Evolutionary conservation across 2,329 filamentous ascomycete genomes (phyloP), one percentile per base, ranked within the genome.

Genomic region (Tolypocladium paradoxum): DNA sequence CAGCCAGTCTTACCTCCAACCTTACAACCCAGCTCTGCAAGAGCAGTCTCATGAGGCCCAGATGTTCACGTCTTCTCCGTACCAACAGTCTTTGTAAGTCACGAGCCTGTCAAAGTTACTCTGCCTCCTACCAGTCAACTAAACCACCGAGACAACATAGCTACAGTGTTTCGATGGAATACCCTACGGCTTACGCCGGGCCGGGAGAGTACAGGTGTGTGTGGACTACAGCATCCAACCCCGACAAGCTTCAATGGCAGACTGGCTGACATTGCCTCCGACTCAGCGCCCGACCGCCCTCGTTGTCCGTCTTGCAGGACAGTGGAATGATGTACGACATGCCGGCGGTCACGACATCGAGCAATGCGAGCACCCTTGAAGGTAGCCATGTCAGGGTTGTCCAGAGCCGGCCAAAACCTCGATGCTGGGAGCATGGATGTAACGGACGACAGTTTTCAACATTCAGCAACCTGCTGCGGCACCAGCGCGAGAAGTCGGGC

Each of bases 401-500:
- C 20, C 85, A 87, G 67, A 84, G 83, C 61, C 81, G 88, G 58
- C 90, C 90, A n/a, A 95, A 95, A 72, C 90, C 91, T 47, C 90
- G 95, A 67, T 96, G 92, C 70, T 97, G 89, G 88, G 92, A 96
- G 56, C 92, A 97, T 65, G 92, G 91, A 12, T 97, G 92, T 75
- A 96, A 96, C 63, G 92, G 92, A 22, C 84, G 91, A 33, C 88
- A 95, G 64, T 97, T 97, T 65, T 95, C 90, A 20, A 96, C 92
- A 4, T 96, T 96, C 67, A 96, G 90, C 79, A 96, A 96, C 66
- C 79, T 96, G 4, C 76, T 96, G 37, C 81, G 92, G 57, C 92
- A 97, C 68, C 91, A 96, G 70, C 82, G 92, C 45, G 92, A 97
- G 70, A 96, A 96, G 69, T 95, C 89, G 0, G 92, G 92, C 29